Evolutionary conservation across 2,329 filamentous ascomycete genomes (phyloP).

Genomic region (Botrytis sinoallii): DNA sequence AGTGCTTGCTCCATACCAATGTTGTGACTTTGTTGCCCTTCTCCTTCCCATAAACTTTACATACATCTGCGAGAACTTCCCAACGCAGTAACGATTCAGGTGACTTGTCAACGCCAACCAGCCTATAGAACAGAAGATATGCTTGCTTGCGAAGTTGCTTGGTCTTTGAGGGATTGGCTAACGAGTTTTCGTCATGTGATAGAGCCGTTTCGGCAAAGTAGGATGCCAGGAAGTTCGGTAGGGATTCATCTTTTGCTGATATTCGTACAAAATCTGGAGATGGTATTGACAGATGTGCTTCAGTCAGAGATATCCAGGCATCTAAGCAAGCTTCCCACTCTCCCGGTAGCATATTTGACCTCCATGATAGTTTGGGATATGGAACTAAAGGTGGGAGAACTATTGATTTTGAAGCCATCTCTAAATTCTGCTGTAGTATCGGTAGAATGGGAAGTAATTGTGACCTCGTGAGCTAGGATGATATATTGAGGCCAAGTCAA

Average conservation of each 20-base stretch:
- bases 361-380: conserved; percentile 68
- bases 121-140: conserved; percentile 61
- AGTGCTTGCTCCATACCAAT: conserved; percentile 51
- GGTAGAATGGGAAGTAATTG: neutral
- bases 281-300: conserved; percentile 60
- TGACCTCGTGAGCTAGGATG: neutral
- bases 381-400: conserved; percentile 70
- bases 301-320: conserved; percentile 69
- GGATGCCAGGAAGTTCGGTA: conserved; percentile 62
- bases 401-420: conserved; percentile 18
- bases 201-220: conserved; percentile 58
- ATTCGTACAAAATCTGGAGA: conserved; percentile 52
- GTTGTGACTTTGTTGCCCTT: conserved; percentile 51
- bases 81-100: conserved; percentile 55
- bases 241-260: conserved; percentile 54
- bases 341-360: conserved; percentile 59
- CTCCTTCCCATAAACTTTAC: conserved; percentile 64
- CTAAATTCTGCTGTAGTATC: neutral
- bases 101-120: conserved; percentile 47
- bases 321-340: conserved; percentile 79
- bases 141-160: conserved; percentile 56
- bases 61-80: conserved; percentile 66
- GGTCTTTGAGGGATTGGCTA: conserved; percentile 37
- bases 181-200: conserved; percentile 28
- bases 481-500: neutral